phyloP scores from a whole-genome alignment of 2,329 filamentous ascomycete species.

The Cryphonectria carpinicola region DNA sequence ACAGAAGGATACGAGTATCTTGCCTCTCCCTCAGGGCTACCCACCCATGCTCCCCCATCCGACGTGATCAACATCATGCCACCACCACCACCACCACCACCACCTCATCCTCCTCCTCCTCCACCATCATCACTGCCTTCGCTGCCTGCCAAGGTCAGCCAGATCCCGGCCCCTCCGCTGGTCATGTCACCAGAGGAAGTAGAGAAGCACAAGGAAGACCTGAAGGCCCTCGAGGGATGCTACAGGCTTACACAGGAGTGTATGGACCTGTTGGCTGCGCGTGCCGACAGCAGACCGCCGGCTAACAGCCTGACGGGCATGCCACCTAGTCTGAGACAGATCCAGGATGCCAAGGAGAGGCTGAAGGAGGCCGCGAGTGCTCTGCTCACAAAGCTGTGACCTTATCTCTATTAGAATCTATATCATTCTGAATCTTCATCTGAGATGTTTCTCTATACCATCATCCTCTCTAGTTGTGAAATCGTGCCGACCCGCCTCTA shows the following conservation, averaged over 20 bases:
- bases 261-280: constrained; percentile 16
- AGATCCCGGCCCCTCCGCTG: constrained; percentile 14
- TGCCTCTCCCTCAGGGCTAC: not conserved
- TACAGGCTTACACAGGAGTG: constrained; percentile 17
- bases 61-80: not conserved
- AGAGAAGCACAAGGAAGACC: constrained; percentile 3
- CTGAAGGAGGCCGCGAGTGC: constrained; percentile 20
- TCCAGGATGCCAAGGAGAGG: constrained; percentile 17
- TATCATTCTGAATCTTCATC: not conserved
- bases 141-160: constrained; percentile 1
- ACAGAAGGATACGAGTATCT: constrained; percentile 24
- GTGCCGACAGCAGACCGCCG: constrained; percentile 9
- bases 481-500: not conserved
- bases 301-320: constrained; percentile 21
- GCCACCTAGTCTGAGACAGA: constrained; percentile 22
- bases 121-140: not conserved
- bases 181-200: constrained; percentile 17
- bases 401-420: not conserved
- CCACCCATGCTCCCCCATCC: not conserved
- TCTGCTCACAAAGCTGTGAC: constrained; percentile 1
- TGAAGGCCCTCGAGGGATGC: not conserved
- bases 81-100: not conserved
- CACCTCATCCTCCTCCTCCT: not conserved
- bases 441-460: not conserved
- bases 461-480: not conserved